Conservation (phyloP, 2,329 filamentous ascomycete genomes). For the Aspergillus luchuensis region DNA sequence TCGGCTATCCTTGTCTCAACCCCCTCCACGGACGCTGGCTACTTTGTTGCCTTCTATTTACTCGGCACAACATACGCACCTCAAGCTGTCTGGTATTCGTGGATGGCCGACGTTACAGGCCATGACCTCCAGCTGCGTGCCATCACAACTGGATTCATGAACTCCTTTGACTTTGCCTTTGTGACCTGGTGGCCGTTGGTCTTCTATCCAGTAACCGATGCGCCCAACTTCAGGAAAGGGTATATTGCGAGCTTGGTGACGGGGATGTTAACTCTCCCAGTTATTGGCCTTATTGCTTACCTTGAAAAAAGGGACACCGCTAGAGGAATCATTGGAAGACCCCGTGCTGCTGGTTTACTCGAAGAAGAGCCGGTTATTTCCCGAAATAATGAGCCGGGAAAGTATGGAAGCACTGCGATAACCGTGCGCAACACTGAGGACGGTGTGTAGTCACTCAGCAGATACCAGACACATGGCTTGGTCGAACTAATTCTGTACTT, state of each 20-base stretch:
- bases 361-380: neutral
- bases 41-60: slow-evolving; percentile 50
- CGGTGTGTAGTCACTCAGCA: neutral
- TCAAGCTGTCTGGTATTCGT: slow-evolving; percentile 52
- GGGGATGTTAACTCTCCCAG: slow-evolving; percentile 40
- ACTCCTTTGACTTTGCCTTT: slow-evolving; percentile 49
- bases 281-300: slow-evolving; percentile 42
- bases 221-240: slow-evolving; percentile 42
- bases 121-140: slow-evolving; percentile 46
- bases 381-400: neutral
- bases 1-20: slow-evolving; percentile 12
- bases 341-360: neutral
- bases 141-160: slow-evolving; percentile 50
- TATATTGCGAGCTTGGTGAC: slow-evolving; percentile 46
- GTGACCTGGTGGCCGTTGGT: slow-evolving; percentile 47
- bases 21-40: slow-evolving; percentile 28
- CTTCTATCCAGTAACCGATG: slow-evolving; percentile 47
- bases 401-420: neutral
- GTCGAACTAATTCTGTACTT: too few species aligned
- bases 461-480: too few species aligned
- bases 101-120: slow-evolving; percentile 48
- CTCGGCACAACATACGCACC: slow-evolving; percentile 50
- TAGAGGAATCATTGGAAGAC: slow-evolving; percentile 3
- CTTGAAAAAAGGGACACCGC: slow-evolving; percentile 26
- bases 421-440: neutral